Conservation (phyloP, 805 yeast species). For the Cyberlindnera mrakii region DNA sequence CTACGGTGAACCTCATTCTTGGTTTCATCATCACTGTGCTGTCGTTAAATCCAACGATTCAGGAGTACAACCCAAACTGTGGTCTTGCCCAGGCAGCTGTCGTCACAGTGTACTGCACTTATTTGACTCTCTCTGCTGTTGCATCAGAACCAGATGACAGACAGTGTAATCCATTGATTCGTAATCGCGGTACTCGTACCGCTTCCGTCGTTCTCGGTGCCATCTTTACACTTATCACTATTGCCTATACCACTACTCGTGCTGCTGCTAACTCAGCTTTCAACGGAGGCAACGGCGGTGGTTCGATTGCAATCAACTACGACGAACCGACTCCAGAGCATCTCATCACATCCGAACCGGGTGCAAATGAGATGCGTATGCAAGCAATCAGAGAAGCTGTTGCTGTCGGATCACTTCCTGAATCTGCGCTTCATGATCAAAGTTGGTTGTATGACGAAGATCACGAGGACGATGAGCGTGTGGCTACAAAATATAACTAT, state of each 20-base stretch:
- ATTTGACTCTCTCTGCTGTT: constrained; percentile 85
- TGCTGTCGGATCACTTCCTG: constrained; percentile 93
- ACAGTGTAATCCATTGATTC: constrained; percentile 83
- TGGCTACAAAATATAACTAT: constrained; percentile 74
- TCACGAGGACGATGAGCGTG: constrained; percentile 52
- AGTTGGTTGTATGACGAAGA: constrained; percentile 46
- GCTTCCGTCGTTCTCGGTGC: constrained; percentile 87
- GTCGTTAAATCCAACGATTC: constrained; percentile 77
- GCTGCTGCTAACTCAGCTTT: constrained; percentile 83
- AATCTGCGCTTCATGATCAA: constrained; percentile 76
- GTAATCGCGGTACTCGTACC: constrained; percentile 87
- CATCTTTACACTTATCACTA: constrained; percentile 86
- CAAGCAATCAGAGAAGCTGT: constrained; percentile 92
- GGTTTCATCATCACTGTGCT: constrained; percentile 58
- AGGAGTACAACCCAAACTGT: constrained; percentile 89
- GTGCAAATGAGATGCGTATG: constrained; percentile 68
- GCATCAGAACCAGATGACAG: constrained; percentile 95
- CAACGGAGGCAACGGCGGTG: constrained; percentile 35
- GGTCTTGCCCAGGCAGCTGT: constrained; percentile 96
- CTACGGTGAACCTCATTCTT: constrained; percentile 66
- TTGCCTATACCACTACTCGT: constrained; percentile 94
- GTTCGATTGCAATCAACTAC: constrained; percentile 29
- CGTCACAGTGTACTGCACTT: constrained; percentile 92
- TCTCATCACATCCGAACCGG: constrained; percentile 41
- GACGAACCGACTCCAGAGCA: constrained; percentile 26